Conservation (phyloP, 352 stramenopile genomes). For the Phytophthora megakarya region DNA sequence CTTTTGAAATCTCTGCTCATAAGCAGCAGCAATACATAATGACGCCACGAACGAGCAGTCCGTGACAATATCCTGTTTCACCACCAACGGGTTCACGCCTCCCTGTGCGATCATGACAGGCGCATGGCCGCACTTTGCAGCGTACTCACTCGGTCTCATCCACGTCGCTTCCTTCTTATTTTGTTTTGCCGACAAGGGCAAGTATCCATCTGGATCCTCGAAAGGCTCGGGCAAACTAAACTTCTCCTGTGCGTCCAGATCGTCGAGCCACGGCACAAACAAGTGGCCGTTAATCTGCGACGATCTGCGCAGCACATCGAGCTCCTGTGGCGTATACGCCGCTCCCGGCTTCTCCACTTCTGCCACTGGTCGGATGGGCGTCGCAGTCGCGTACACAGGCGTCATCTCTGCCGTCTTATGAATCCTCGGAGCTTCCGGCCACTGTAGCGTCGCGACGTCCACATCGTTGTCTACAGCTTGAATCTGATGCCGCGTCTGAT, state of each 20-base stretch:
- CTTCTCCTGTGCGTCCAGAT: conserved; percentile 62
- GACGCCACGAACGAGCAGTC: conserved; percentile 95
- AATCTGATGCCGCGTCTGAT: conserved; percentile 10
- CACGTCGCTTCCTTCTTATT: conserved; percentile 59
- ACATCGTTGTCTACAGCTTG: background rate
- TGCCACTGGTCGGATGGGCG: background rate
- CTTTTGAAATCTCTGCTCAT: conserved; percentile 92
- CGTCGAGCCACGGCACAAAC: conserved; percentile 83
- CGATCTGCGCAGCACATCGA: conserved; percentile 80
- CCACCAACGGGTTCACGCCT: conserved; percentile 69
- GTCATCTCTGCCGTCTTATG: conserved; percentile 31
- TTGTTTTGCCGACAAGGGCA: conserved; percentile 77
- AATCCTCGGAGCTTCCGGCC: conserved; percentile 40
- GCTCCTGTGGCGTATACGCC: conserved; percentile 63
- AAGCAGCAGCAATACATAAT: conserved; percentile 91
- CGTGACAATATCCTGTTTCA: conserved; percentile 91
- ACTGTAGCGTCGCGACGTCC: conserved; percentile 36
- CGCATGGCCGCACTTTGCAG: conserved; percentile 42
- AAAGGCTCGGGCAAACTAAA: conserved; percentile 61
- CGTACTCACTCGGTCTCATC: conserved; percentile 73
- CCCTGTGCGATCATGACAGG: conserved; percentile 70
- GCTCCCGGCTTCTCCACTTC: conserved; percentile 18
- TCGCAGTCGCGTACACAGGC: conserved; percentile 15
- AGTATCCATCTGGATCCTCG: conserved; percentile 67
- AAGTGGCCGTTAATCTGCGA: conserved; percentile 85